Evolutionary conservation across 352 stramenopile species (phyloP), one percentile per base, ranked within the genome.

Genomic region (Phytophthora ramorum): DNA sequence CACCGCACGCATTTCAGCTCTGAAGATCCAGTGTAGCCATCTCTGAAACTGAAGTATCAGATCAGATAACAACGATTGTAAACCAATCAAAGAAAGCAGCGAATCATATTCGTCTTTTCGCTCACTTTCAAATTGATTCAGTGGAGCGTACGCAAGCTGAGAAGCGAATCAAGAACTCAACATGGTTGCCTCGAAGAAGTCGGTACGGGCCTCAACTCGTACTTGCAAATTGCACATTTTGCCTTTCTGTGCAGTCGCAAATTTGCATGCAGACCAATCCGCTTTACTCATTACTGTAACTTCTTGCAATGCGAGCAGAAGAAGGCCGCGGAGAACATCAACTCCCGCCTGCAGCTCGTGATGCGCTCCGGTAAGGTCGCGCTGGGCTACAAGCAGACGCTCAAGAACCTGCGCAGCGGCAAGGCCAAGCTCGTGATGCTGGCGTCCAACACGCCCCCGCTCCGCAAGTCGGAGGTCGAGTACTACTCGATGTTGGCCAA

Each of bases 401-500:
- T 99, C 52, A 99, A 99, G 94, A 86, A 84, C 69, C 89, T 99
- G 38, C 97, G 98, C 70, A 95, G 87, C 61, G 89, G 85, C 82
- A 98, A 98, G 89, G 92, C 97, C 57, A 99, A 99, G 90, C 87
- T 99, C 60, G 87, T 99, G 38, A 87, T 99, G 58, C 96, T 99
- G 72, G 87, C 96, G 40, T 98, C 88, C 71, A 99, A 99, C 92
- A 99, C 95, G 75, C 97, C 97, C 44, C 95, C 97, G 41, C 87
- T 99, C 53, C 90, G 97, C 77, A 99, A 99, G 92, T 99, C 96
- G 37, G 97, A 99, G 83, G 88, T 99, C 75, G 98, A 99, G 86
- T 99, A 99, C 93, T 98, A 99, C 86, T 98, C 97, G 66, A 99
- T 99, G 97, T 92, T 99, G 60, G 96, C 95, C 76, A 99, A 99